Base-by-base conservation (phyloP, 1,284 basidiomycete genomes). In the Cutaneotrichosporon mucoides region DNA sequence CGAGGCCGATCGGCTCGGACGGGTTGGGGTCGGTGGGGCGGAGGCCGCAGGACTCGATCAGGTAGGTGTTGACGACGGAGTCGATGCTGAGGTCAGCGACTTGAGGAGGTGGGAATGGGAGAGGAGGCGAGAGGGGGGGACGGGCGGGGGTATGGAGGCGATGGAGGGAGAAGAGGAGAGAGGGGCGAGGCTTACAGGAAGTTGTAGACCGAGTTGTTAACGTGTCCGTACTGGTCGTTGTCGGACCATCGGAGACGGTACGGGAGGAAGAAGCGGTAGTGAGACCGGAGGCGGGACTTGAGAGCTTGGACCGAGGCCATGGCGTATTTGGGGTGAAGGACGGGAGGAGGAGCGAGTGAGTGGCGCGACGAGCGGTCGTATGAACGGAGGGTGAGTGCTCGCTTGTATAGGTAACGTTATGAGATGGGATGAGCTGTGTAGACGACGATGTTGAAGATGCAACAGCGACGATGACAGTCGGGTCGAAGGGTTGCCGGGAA, bases 151-250 rank as follows among this genome's bases (percentile, higher is more conserved):
- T 15, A 5, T 6, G 15, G 35, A 38, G 49, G 36, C 13, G 37
- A 40, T 10, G 13, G 8, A 40, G 35, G 7, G 40, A 35, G 49
- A 6, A 15, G 24, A 33, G n/a, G 7, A 33, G 8, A 5, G 8
- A 46, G 15, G 6, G 10, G 33, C 34, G 11, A 33, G 8, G 37
- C 61, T 43, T 36, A 63, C 62, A 63, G 53, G n/a, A 55, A 60
- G 62, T 63, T 63, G 62, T 63, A 63, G 13, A 55, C 53, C 5
- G 55, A 57, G 55, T 63, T 63, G 62, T 63, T 63, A 5, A 63
- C 55, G 40, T 63, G 62, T 4, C 62, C 62, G 37, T 63, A 63
- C 56, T 60, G 57, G 49, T 63, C 62, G 48, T 63, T 63, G 45
- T 63, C 62, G 36, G 62, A 52, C 62, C 62, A 63, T 36, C 62